Base-by-base conservation (phyloP, 1,284 basidiomycete species). In the Caloboletus inedulis region DNA sequence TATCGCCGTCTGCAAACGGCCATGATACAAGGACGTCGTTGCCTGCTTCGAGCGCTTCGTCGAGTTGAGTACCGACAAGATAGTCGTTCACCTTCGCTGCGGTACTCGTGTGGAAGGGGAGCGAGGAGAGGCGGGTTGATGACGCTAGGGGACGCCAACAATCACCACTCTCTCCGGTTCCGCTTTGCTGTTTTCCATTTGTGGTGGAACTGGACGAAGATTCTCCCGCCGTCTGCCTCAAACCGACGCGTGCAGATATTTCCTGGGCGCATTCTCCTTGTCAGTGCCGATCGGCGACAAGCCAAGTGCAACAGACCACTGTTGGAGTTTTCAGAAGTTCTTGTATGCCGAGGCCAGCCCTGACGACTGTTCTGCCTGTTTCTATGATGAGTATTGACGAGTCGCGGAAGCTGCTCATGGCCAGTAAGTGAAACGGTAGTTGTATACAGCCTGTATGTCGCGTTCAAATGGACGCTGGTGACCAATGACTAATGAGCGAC, bases 371-470 rank as follows among this genome's bases (percentile, higher is more conserved):
- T 43, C 85, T 76, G 37, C 84, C 79, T 12, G 86, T 88, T 69
- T 94, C 91, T 66, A 95, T 81, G 68, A 94, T 76, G 56, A 94
- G 79, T 45, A 94, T 79, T 47, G 82, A 86, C 49, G 89, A 81
- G 69, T 94, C 91, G 67, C 91, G 88, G 68, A 92, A 89, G 39
- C 83, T 78, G 75, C 79, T 80, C 69, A 72, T 70, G 53, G 49
- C 59, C 47, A 45, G 39, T 30, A 51, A 33, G 49, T 29, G 51
- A 37, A 53, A 47, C 25, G 55, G 53, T 43, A 10, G 43, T 39
- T 33, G 8, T 29, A 29, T 29, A 29, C 23, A 35, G 23, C n/a
- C n/a, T 48, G 35, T 56, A 33, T 39, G 35, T 47, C 19, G 31
- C 23, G 56, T 49, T 36, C 23, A 3, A 23, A 31, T 52, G 25